Conservation (phyloP, 2,329 filamentous ascomycete species). For the Sordariomycetes sp. region DNA sequence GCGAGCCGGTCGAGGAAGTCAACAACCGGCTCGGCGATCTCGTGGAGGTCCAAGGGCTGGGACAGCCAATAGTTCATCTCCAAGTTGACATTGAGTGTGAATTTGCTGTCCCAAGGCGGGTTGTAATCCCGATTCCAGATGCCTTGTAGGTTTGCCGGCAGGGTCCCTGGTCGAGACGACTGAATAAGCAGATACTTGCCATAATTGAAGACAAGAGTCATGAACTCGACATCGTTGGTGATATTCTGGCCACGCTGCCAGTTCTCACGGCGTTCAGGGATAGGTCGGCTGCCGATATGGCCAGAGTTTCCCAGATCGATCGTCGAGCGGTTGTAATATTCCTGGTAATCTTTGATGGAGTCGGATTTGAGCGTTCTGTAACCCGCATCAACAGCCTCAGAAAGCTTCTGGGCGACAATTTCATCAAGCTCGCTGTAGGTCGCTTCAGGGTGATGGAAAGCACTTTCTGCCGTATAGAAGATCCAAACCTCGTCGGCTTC, state of each 20-base stretch:
- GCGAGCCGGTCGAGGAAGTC: too few relatives aligned
- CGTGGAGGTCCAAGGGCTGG: conserved; percentile 11
- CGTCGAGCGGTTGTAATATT: conserved; percentile 7
- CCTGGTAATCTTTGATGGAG: conserved; percentile 6
- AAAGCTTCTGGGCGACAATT: background rate
- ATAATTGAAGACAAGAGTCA: conserved; percentile 5
- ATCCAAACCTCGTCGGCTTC: conserved; percentile 8
- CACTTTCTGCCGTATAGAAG: conserved; percentile 6
- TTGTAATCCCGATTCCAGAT: conserved; percentile 30
- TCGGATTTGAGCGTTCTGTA: conserved; percentile 1
- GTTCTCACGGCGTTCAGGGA: too few relatives aligned
- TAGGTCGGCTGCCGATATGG: too few relatives aligned
- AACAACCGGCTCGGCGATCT: conserved; percentile 27
- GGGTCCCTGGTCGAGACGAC: conserved; percentile 15
- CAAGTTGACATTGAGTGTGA: conserved; percentile 33
- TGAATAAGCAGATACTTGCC: conserved; percentile 19
- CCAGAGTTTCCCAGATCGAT: too few relatives aligned
- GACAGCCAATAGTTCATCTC: conserved; percentile 32
- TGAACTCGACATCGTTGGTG: too few relatives aligned
- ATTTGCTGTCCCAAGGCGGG: conserved; percentile 31
- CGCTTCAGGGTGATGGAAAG: conserved; percentile 2
- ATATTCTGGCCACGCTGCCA: too few relatives aligned
- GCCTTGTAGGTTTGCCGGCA: conserved; percentile 34
- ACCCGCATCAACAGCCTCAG: background rate
- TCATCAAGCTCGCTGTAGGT: too few relatives aligned